Base-by-base conservation (phyloP, 345 rosid genomes). In the Eucalyptus decipiens region DNA sequence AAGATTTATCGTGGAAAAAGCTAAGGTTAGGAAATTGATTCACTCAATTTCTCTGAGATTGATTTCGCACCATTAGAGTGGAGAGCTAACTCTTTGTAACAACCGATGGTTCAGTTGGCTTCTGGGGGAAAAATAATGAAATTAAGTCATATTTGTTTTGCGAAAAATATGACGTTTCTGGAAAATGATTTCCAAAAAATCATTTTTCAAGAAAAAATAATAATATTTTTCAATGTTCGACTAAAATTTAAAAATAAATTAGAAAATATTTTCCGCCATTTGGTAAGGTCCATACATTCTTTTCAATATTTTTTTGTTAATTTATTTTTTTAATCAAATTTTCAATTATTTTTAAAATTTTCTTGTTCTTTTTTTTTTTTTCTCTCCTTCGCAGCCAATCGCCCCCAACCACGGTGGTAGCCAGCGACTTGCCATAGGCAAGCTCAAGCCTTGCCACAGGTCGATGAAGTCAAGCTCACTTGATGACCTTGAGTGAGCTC, bases 391-490 rank as follows among this genome's bases (percentile, higher is more conserved):
- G 21, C 11, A 8, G 2, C 26, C 26, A 52, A 52, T 52, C 1
- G 4, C 26, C n/a, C n/a, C n/a, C 58, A 52, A 52, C 58, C 26
- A 52, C 5, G 1, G 2, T 52, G 58, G 26, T 52, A 52, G 58
- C 58, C 26, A 4, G 11, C 0, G 1, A 52, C 5, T 19, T 0
- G 26, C 58, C 58, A 52, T 21, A 52, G 58, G 58, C 26, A 8
- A 52, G 26, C 26, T 52, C 4, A 1, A 52, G 26, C 58, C 58
- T 52, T 1, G 0, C 58, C 58, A 52, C 5, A 8, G 0, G 58
- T 19, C 0, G 26, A 2, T 0, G 5, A 52, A 52, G 58, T 52
- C 23, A 0, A 52, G 58, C 26, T 52, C 24, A 52, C 26, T 0
- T 8, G 2, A 52, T 52, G 26, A 52, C 58, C 58, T 52, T 21